phyloP scores from a whole-genome alignment of 192 early-diverging fungal genomes.

The Coemansia sp. region DNA sequence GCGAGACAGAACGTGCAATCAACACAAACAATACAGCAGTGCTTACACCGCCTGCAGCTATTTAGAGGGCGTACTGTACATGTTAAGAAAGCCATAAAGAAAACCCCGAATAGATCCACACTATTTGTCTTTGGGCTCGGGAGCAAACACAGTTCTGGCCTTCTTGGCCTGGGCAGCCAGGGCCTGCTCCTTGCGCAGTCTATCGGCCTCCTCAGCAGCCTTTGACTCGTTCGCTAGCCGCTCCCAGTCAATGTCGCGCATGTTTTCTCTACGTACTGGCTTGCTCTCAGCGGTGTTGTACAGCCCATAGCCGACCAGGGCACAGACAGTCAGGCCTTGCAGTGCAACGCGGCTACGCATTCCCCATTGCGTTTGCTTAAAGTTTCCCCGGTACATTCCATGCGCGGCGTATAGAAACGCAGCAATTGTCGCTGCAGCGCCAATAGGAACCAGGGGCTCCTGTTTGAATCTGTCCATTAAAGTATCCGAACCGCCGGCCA shows the following conservation, averaged over 20 bases:
- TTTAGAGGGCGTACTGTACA: slow-evolving; percentile 1
- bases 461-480: slow-evolving; percentile 28
- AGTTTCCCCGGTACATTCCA: slow-evolving; percentile 27
- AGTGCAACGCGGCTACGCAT: slow-evolving; percentile 45
- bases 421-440: slow-evolving; percentile 27
- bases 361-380: slow-evolving; percentile 30
- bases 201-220: slow-evolving; percentile 21
- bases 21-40: not conserved
- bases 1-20: not conserved
- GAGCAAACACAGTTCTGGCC: slow-evolving; percentile 14
- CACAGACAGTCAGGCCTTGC: slow-evolving; percentile 41
- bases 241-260: slow-evolving; percentile 45
- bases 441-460: slow-evolving; percentile 42
- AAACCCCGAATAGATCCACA: not conserved
- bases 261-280: slow-evolving; percentile 8
- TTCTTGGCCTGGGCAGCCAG: slow-evolving; percentile 8
- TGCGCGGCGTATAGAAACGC: slow-evolving; percentile 40
- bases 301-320: slow-evolving; percentile 32
- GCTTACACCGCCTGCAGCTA: not conserved
- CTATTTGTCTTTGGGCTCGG: slow-evolving; percentile 14
- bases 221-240: slow-evolving; percentile 30
- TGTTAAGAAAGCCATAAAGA: not conserved
- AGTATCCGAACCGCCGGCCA: slow-evolving; percentile 11
- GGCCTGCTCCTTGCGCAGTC: slow-evolving; percentile 7
- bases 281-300: not conserved